These are phyloP conservation scores for Acacia melanoxylon DNA, from an alignment of 306 rosid genomes.

Conservation along the genomic window DNA sequence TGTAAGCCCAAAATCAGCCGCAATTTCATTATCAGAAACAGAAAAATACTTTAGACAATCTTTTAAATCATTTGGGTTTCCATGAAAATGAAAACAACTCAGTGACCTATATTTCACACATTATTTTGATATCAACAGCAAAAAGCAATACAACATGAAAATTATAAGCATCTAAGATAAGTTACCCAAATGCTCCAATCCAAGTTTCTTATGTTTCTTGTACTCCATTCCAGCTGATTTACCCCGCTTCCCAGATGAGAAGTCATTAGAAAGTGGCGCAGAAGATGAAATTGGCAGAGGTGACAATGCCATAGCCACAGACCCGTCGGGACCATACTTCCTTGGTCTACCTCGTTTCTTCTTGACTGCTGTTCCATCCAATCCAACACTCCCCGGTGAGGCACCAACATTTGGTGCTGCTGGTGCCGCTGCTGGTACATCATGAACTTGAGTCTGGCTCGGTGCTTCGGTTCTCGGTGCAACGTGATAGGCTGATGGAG, in stretches of 20 bases:
- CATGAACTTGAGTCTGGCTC: slow-evolving; percentile 45
- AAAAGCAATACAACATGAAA: not conserved
- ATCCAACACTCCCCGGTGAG: slow-evolving; percentile 54
- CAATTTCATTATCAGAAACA: slow-evolving; percentile 25
- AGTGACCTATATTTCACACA: slow-evolving; percentile 16
- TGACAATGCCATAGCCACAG: slow-evolving; percentile 75
- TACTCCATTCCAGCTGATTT: slow-evolving; percentile 55
- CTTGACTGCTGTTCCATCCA: slow-evolving; percentile 50
- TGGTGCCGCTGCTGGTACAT: not conserved
- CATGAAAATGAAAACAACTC: slow-evolving; percentile 9
- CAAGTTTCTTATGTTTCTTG: slow-evolving; percentile 61
- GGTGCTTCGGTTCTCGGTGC: slow-evolving; percentile 77
- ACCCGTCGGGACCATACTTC: slow-evolving; percentile 81
- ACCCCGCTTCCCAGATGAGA: slow-evolving; percentile 57
- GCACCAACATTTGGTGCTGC: slow-evolving; percentile 19
- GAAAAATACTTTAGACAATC: slow-evolving; percentile 15
- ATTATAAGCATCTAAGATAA: slow-evolving; percentile 14
- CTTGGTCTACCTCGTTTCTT: slow-evolving; percentile 91
- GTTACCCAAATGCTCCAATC: slow-evolving; percentile 61
- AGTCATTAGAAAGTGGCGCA: slow-evolving; percentile 48
- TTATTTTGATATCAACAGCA: not conserved
- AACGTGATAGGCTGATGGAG: slow-evolving; percentile 80
- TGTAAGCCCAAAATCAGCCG: slow-evolving; percentile 1
- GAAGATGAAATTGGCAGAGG: slow-evolving; percentile 72
- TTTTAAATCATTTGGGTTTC: not conserved